phyloP scores from a whole-genome alignment of 768 basidiomycete genomes.

The Mycena epipterygia region DNA sequence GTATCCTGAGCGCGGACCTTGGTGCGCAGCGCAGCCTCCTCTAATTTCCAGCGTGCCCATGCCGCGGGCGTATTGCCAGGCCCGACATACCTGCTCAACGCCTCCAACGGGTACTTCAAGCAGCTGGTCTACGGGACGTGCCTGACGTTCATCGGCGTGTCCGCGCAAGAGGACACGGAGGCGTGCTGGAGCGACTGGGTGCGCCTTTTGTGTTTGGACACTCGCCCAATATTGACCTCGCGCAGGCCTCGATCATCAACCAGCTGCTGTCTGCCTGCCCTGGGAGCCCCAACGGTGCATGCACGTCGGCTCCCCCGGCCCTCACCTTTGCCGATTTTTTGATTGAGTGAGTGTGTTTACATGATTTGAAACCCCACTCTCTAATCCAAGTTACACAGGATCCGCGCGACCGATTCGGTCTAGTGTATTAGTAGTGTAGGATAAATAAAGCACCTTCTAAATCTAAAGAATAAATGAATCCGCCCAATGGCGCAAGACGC shows the following conservation, averaged over 20 bases:
- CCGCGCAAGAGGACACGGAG: constrained; percentile 8
- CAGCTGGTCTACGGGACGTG: constrained; percentile 7
- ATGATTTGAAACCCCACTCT: too few species aligned
- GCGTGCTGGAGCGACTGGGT: constrained; percentile 24
- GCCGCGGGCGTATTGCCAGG: not conserved
- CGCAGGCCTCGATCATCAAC: not conserved
- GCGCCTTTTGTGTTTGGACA: not conserved
- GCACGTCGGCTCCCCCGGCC: constrained; percentile 1
- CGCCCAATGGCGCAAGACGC: constrained; percentile 56
- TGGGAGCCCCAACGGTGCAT: not conserved
- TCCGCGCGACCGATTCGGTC: not conserved
- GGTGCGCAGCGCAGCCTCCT: not conserved
- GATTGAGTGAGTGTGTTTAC: not conserved
- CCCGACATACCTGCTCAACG: constrained; percentile 8
- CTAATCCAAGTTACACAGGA: not conserved
- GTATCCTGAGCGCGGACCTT: not conserved
- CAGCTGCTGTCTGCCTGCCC: constrained; percentile 8
- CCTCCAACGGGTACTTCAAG: constrained; percentile 17
- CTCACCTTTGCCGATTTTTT: not conserved
- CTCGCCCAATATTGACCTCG: not conserved
- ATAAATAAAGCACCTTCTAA: not conserved
- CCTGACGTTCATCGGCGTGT: constrained; percentile 13
- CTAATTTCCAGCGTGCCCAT: not conserved
- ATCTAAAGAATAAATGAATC: constrained; percentile 17
- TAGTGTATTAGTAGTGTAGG: not conserved